Evolutionary conservation across 1,139 yeast species (phyloP).

Genomic region (Zhuliangozyma blackwelliae): DNA sequence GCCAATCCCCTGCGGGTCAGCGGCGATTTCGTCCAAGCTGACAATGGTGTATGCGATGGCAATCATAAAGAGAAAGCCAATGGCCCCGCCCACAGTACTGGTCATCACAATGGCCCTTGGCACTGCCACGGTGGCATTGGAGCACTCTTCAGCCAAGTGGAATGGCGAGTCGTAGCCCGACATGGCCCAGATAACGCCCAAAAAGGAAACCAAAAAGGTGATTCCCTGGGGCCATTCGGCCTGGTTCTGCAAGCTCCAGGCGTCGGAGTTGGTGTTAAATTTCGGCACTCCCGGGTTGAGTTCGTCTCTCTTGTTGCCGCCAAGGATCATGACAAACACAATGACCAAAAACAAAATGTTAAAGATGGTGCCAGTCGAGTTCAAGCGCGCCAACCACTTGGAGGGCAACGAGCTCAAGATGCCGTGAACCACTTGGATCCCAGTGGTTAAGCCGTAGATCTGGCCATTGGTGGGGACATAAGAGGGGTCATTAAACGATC

Average conservation of each 20-base stretch:
- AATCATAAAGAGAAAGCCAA: conserved; percentile 62
- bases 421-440: conserved; percentile 49
- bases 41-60: conserved; percentile 65
- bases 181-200: conserved; percentile 74
- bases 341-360: conserved; percentile 51
- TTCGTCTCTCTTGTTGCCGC: conserved; percentile 45
- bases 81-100: conserved; percentile 54
- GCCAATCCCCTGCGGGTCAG: conserved; percentile 50
- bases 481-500: conserved; percentile 27
- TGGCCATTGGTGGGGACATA: conserved; percentile 50
- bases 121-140: conserved; percentile 61
- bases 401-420: conserved; percentile 50
- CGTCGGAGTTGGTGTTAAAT: conserved; percentile 47
- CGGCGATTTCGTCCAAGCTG: conserved; percentile 47
- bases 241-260: conserved; percentile 58
- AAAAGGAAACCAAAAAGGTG: conserved; percentile 55
- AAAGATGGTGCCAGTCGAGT: conserved; percentile 46
- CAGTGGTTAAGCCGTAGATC: conserved; percentile 47
- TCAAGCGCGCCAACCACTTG: conserved; percentile 53
- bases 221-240: conserved; percentile 69
- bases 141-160: conserved; percentile 68
- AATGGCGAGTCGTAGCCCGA: conserved; percentile 74
- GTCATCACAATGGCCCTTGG: conserved; percentile 68
- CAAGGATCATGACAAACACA: conserved; percentile 55
- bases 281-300: conserved; percentile 30